Base-by-base conservation (phyloP, 345 rosid species). In the Hibiscus trionum region DNA sequence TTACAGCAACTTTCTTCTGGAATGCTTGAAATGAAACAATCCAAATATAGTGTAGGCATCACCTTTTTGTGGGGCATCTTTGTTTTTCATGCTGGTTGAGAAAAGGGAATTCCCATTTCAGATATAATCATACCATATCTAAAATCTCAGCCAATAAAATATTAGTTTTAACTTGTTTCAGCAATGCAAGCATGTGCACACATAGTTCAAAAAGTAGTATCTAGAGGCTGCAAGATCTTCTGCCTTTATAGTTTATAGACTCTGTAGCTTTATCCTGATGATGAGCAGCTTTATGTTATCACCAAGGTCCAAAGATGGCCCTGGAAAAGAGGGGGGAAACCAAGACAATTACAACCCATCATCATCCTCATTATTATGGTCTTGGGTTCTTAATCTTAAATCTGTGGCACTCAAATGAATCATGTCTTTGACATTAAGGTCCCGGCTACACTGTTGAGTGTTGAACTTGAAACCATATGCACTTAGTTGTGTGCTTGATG, bases 131-230 rank as follows among this genome's bases (percentile, higher is more conserved):
- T 47, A 57, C 37, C 49, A 8, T 1, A 14, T 24, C 19, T 24
- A 24, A 66, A 63, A 46, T 46, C 37, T 44, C 56, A 26, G 56
- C 37, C 71, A 67, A 67, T 27, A 46, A 50, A 49, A 49, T 49
- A 49, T 49, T 14, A 67, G 5, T 26, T 49, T 7, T 27, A 67
- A 11, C 11, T 26, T 56, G 14, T 47, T 27, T 26, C 11, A 47
- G 42, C 71, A 67, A 67, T 29, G 71, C 59, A 49, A 49, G 71
- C 71, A 67, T 67, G 71, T 49, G 66, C 66, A 59, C 66, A 44
- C 27, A 60, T 59, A 44, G 57, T 71, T 47, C 37, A 56, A 26
- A 58, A 24, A 52, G 33, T 16, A 17, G 5, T 70, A 70, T 70
- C 61, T 55, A 2, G 63, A 60, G 35, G 15, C 31, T 52, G 12